Base-by-base conservation (phyloP, 768 basidiomycete species). In the Leccinum subtestaceum region DNA sequence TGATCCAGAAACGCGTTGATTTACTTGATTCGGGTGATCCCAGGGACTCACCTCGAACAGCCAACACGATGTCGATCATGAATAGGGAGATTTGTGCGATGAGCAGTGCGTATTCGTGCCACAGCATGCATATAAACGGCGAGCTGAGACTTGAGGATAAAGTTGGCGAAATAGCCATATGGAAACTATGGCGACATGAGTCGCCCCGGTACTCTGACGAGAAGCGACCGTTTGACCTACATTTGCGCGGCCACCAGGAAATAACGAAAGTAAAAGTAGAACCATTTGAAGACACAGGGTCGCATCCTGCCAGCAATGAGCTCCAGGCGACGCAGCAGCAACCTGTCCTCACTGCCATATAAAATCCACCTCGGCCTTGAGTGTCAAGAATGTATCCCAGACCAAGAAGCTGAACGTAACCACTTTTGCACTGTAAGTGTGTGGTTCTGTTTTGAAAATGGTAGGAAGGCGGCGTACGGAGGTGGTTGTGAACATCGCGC, bases 261-360 rank as follows among this genome's bases (percentile, higher is more conserved):
- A 45, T 66, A 67, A 32, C 65, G 62, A 55, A 63, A 56, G 53
- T 67, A 67, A 49, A 67, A 56, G 60, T 62, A 67, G 57, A 52
- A 10, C 57, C 54, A 60, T 29, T 67, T 67, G 32, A 38, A 48
- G 23, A 50, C 3, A 45, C 53, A 51, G 8, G n/a, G 19, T 49
- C 48, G 59, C 60, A 60, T 67, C 13, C 63, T 67, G 54, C 15
- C 4, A 43, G 25, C 8, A 10, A 12, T 52, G 27, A 38, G 36
- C 46, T 9, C 10, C 38, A 25, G 7, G 27, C 2, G n/a, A 34
- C 8, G 11, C 3, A 6, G 2, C 2, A 21, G 11, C 31, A n/a
- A 15, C 9, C 11, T 2, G 15, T 29, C 6, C 51, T 64, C 54
- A 77, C 75, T 59, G 63, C 73, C 75, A 76, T 27, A 76, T 53